Evolutionary conservation across 371 early-diverging fungal genomes (phyloP).

Genomic region (Amoeboaphelidium occidentale): DNA sequence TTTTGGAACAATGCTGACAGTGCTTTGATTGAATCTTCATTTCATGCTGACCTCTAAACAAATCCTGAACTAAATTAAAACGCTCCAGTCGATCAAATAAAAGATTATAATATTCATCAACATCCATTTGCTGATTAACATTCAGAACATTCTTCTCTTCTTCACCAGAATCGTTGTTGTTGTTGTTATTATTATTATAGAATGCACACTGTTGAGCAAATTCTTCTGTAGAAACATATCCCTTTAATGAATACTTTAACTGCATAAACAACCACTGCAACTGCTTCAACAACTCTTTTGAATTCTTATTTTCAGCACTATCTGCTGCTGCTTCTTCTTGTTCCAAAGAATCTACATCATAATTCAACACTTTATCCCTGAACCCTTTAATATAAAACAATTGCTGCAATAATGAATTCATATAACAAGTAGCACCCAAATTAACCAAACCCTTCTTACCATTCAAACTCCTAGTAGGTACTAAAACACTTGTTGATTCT

Average conservation of each 20-base stretch:
- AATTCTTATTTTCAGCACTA: conserved; percentile 2
- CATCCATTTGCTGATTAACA: conserved; percentile 25
- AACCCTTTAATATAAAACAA: conserved; percentile 23
- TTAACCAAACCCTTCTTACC: neutral
- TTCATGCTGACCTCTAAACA: conserved; percentile 23
- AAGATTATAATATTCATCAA: conserved; percentile 24
- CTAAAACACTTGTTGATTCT: too few relatives aligned
- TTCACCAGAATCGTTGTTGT: conserved; percentile 16
- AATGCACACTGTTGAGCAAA: neutral
- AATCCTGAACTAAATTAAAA: conserved; percentile 12
- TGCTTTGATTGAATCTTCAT: conserved; percentile 27
- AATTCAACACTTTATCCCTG: conserved; percentile 14
- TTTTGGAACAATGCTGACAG: conserved; percentile 22
- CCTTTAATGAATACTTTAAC: too few relatives aligned
- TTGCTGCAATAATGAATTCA: conserved; percentile 30
- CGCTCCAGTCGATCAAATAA: conserved; percentile 20
- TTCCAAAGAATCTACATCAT: neutral
- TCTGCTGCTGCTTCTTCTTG: neutral
- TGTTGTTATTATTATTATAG: neutral
- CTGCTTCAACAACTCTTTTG: too few relatives aligned
- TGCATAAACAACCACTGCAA: too few relatives aligned
- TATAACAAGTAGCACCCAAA: conserved; percentile 30
- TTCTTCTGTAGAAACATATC: neutral
- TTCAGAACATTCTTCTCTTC: conserved; percentile 19
- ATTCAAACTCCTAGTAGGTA: neutral